A percentile compares a stretch with the other conserved stretches of the same genome.
Evolutionary conservation across 305 asterid species (phyloP).

Genomic region (Lippia alba): DNA sequence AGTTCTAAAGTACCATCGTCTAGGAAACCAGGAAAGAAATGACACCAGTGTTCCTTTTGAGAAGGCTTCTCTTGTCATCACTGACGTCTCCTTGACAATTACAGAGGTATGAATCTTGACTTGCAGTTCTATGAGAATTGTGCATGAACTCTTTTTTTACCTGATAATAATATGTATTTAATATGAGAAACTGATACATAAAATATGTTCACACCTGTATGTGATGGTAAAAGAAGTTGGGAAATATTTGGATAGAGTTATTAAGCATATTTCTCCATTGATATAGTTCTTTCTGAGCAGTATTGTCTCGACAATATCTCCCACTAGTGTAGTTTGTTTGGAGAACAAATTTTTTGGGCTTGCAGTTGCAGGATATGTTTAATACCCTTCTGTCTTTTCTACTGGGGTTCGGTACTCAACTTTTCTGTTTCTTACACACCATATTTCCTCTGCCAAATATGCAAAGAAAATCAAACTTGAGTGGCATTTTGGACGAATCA

Average conservation of each 20-base stretch:
- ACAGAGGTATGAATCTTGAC: conserved; percentile 71
- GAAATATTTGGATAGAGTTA: conserved; percentile 15
- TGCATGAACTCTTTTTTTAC: conserved; percentile 18
- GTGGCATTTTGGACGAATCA: conserved; percentile 9
- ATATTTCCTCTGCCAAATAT: conserved; percentile 2
- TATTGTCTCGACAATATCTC: conserved; percentile 23
- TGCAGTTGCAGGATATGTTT: conserved; percentile 29
- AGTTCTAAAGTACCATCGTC: conserved; percentile 90
- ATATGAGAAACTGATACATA: conserved; percentile 27
- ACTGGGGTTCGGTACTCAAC: conserved; percentile 6
- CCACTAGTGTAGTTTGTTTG: conserved; percentile 26
- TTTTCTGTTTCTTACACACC: conserved; percentile 10
- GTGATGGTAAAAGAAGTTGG: conserved; percentile 29
- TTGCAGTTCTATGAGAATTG: conserved; percentile 19
- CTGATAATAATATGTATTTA: conserved; percentile 20
- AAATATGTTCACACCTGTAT: conserved; percentile 18
- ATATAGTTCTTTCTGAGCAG: conserved; percentile 12
- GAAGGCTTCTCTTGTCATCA: conserved; percentile 80
- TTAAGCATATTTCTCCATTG: conserved; percentile 14
- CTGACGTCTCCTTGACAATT: conserved; percentile 83
- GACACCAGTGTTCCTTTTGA: conserved; percentile 87
- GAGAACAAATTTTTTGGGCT: conserved; percentile 8
- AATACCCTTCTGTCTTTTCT: conserved; percentile 1
- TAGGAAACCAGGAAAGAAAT: conserved; percentile 89
- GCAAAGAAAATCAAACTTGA: neutral